Evolutionary conservation across 163 green algal species (phyloP), one percentile per base, ranked within the genome.

Genomic region (Chlamydomonas reinhardtii): DNA sequence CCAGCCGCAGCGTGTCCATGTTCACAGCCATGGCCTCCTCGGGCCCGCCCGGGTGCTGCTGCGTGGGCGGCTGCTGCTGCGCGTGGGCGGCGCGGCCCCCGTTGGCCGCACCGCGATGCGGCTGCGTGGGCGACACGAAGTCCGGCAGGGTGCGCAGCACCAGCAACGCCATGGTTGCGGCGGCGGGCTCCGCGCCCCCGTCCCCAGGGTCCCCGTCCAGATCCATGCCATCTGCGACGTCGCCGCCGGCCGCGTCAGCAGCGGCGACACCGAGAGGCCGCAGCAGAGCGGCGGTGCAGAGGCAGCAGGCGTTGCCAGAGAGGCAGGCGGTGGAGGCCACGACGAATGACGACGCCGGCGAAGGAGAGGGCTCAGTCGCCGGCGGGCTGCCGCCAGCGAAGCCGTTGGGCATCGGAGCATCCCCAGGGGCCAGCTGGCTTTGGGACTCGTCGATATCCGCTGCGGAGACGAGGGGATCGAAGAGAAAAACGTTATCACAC

Each of bases 1-100:
- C 81, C 32, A 87, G n/a, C 25, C 81, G 56, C 56, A 80, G 54
- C 22, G 81, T 80, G 37, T 87, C 71, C 70, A 87, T 37, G 37
- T 37, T 80, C 37, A 25, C 70, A 0, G 81, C 70, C n/a, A 74
- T 65, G 0, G 4, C 39, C 29, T 80, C 71, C 56, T 81, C 70
- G 8, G 48, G 14, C 2, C 37, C 27, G 22, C 48, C 35, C 20
- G 34, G 19, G 35, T 12, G 48, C 48, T 56, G 48, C 12, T 56
- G 48, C 48, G 17, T 6, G 43, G 6, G 66, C 66, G 12, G 66
- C 14, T 56, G 48, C 6, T 19, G 12, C 1, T 56, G 48, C 48
- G 48, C 1, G 14, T 17, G 48, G 25, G 16, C 62, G 5, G 27
- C 62, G 62, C 62, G 24, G 62, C 66, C 43, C 29, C 65, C 65